Conservation (phyloP, 2,329 filamentous ascomycete species). For the Colletotrichum falcatum region DNA sequence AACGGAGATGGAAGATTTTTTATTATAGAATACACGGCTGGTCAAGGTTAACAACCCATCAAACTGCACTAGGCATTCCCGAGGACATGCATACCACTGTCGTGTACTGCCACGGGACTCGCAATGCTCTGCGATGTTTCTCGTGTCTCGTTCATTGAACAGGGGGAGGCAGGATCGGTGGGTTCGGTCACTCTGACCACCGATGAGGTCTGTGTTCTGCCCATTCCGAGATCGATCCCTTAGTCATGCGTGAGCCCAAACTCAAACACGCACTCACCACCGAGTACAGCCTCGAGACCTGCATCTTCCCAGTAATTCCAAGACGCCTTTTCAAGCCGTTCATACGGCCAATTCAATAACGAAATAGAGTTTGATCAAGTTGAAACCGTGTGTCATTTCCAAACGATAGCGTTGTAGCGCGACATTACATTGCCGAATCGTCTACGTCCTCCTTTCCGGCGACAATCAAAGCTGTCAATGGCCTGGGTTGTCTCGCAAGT, state of each 20-base stretch:
- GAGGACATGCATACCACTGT: not conserved
- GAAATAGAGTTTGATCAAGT: slow-evolving; percentile 10
- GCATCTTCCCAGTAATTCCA: not conserved
- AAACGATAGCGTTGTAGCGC: not conserved
- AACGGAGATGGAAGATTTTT: slow-evolving; percentile 1
- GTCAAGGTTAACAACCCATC: not conserved
- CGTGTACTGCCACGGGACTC: too few relatives aligned
- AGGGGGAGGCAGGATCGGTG: not conserved
- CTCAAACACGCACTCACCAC: not conserved
- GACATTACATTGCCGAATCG: slow-evolving; percentile 14
- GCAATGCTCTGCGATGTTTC: too few relatives aligned
- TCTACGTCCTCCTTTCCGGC: not conserved
- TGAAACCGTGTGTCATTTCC: slow-evolving; percentile 5
- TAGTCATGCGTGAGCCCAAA: not conserved
- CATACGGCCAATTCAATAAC: not conserved
- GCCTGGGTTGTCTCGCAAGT: not conserved
- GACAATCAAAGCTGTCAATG: not conserved
- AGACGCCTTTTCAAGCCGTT: not conserved
- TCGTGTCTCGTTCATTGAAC: not conserved
- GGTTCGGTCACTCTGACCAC: too few relatives aligned
- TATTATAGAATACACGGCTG: slow-evolving; percentile 8
- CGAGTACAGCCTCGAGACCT: not conserved
- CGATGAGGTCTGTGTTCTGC: not conserved
- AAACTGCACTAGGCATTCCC: not conserved
- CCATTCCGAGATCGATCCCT: not conserved